Base-by-base conservation (phyloP, 23 red algal genomes). In the Porphyridium purpureum region DNA sequence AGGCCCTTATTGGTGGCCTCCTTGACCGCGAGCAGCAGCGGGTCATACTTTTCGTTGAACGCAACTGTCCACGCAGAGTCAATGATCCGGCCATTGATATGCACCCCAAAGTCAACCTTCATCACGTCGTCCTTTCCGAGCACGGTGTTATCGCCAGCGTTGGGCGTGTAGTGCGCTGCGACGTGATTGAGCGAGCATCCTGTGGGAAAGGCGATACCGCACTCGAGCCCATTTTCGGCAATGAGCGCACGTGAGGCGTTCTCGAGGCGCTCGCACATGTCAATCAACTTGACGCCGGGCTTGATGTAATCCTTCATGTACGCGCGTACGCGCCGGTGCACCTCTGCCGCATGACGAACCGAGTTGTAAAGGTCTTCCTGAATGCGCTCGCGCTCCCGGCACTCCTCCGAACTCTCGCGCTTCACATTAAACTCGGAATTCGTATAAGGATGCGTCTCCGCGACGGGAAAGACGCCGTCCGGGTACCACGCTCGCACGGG, bases 151-250 rank as follows among this genome's bases (percentile, higher is more conserved):
- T 98, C 90, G 9, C 90, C 90, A 4, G 67, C 67, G 68, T 98
- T 98, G n/a, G 90, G 90, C 36, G 90, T 86, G 38, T 86, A 98
- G 63, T 98, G 90, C 0, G 90, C 90, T 8, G 90, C 90, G 21
- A 98, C 80, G 54, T 98, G 90, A 70, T 98, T 98, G 33, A 98
- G 52, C 19, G 90, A 98, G 59, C 90, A 98, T 14, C 90, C 90
- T 9, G 90, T 98, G 8, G 90, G 90, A 29, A 98, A 98, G 24
- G 90, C 90, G 38, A 98, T 86, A 23, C 90, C 80, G 7, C 76
- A 55, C 32, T 98, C 66, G 0, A 82, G 62, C 23, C 76, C 90
- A 2, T 81, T 60, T 36, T 60, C 79, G 11, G 76, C 90, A 25
- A 98, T 63, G 0, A 98, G 61, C 27, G 72, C 64, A 11, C 90